phyloP scores from a whole-genome alignment of 306 rosid species.

The Amphicarpaea edgeworthii region DNA sequence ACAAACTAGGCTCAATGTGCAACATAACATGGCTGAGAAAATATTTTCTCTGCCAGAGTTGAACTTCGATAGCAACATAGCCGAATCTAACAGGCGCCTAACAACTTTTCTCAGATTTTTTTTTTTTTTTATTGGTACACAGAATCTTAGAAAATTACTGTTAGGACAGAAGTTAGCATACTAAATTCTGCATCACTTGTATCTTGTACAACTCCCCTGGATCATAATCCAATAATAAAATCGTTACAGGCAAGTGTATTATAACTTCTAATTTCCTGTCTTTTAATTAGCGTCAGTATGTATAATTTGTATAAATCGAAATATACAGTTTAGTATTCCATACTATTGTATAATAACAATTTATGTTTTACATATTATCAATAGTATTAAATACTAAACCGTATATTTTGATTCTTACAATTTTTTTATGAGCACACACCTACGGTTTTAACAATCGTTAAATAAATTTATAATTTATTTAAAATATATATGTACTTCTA shows the following conservation, averaged over 20 bases:
- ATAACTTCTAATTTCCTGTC: conserved; percentile 38
- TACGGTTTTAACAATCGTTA: too few species aligned
- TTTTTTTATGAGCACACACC: too few species aligned
- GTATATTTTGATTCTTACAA: too few species aligned
- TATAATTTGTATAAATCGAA: neutral
- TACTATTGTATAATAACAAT: too few species aligned
- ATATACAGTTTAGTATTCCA: too few species aligned
- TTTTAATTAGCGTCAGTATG: neutral
- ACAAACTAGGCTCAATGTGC: conserved; percentile 31
- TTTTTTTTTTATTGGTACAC: conserved; percentile 43
- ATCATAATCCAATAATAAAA: conserved; percentile 60
- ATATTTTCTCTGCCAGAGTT: conserved; percentile 35
- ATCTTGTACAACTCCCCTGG: conserved; percentile 43
- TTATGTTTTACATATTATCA: too few species aligned
- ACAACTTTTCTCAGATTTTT: conserved; percentile 46
- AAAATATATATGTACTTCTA: too few species aligned
- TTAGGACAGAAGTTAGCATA: conserved; percentile 42
- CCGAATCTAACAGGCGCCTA: conserved; percentile 24
- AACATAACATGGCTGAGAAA: conserved; percentile 32
- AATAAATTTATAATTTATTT: too few species aligned
- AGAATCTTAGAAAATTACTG: conserved; percentile 43
- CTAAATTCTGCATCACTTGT: conserved; percentile 41
- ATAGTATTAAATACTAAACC: too few species aligned
- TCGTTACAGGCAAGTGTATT: conserved; percentile 54
- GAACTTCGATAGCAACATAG: conserved; percentile 34